phyloP scores from a whole-genome alignment of 345 rosid genomes.

The Eucalyptus camaldulensis region DNA sequence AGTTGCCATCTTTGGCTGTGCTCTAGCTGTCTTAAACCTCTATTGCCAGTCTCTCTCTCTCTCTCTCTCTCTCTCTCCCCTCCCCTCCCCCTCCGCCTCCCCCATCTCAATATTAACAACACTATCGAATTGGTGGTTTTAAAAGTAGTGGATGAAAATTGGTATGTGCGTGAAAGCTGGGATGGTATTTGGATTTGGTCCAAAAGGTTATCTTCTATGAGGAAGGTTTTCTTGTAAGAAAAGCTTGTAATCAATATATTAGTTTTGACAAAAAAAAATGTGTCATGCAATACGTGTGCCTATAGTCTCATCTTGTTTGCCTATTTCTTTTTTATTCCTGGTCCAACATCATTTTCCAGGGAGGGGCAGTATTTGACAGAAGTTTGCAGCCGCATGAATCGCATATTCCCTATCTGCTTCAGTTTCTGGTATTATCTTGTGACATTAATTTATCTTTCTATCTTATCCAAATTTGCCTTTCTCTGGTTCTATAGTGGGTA shows the following conservation, averaged over 20 bases:
- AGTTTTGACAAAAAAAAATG: not conserved
- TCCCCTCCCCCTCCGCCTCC: rapidly evolving
- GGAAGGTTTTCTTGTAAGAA: not conserved
- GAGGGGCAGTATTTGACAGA: slow-evolving; percentile 64
- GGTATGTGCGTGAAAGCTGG: not conserved
- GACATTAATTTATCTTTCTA: not conserved
- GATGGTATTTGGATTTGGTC: not conserved
- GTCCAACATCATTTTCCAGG: slow-evolving; percentile 22
- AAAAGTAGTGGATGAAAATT: not conserved
- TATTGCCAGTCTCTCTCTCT: not conserved
- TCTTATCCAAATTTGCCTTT: not conserved
- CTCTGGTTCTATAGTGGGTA: not conserved
- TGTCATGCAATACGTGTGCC: not conserved
- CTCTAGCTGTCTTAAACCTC: not conserved
- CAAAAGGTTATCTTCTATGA: not conserved
- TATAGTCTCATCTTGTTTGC: not conserved
- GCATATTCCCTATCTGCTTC: slow-evolving; percentile 86
- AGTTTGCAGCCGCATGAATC: slow-evolving; percentile 90
- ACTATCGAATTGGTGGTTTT: not conserved
- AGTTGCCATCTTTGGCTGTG: not conserved
- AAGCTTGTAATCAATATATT: not conserved
- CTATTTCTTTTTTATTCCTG: not conserved
- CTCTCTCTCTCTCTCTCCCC: not conserved
- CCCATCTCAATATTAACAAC: not conserved
- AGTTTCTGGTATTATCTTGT: slow-evolving; percentile 54